Conservation (phyloP, 192 early-diverging fungal genomes). For the Mortierella alpina region DNA sequence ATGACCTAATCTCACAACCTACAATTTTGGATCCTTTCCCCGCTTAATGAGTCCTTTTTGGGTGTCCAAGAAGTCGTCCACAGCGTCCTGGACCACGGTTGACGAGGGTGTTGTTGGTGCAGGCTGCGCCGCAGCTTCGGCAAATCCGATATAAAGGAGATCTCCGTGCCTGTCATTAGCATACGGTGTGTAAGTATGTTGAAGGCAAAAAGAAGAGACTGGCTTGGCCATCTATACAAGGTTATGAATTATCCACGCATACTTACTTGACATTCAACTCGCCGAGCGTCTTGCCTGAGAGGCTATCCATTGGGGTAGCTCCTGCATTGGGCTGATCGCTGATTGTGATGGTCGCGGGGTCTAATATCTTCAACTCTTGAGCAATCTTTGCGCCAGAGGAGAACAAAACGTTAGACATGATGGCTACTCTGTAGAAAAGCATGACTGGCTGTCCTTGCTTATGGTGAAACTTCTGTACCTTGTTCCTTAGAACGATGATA, state of each 20-base stretch:
- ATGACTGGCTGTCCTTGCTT: too few relatives aligned
- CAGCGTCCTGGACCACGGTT: slow-evolving; percentile 69
- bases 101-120: slow-evolving; percentile 3
- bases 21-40: slow-evolving; percentile 83
- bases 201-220: background rate
- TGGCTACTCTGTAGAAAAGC: slow-evolving; percentile 1
- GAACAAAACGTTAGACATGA: slow-evolving; percentile 3
- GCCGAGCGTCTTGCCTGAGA: slow-evolving; percentile 43
- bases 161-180: slow-evolving; percentile 60
- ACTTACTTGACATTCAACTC: slow-evolving; percentile 56
- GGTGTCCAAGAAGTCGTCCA: slow-evolving; percentile 86
- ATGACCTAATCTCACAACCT: slow-evolving; percentile 19
- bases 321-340: slow-evolving; percentile 53
- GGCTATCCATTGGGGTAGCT: slow-evolving; percentile 43
- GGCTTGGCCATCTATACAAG: background rate
- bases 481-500: slow-evolving; percentile 60
- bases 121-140: slow-evolving; percentile 37
- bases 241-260: background rate
- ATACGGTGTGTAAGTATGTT: background rate
- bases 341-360: slow-evolving; percentile 54
- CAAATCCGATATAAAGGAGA: slow-evolving; percentile 60
- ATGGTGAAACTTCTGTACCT: slow-evolving; percentile 54
- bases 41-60: slow-evolving; percentile 87
- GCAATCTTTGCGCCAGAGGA: slow-evolving; percentile 53
- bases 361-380: slow-evolving; percentile 53